phyloP scores from a whole-genome alignment of 2,329 filamentous ascomycete genomes.

The Colletotrichum sp. region DNA sequence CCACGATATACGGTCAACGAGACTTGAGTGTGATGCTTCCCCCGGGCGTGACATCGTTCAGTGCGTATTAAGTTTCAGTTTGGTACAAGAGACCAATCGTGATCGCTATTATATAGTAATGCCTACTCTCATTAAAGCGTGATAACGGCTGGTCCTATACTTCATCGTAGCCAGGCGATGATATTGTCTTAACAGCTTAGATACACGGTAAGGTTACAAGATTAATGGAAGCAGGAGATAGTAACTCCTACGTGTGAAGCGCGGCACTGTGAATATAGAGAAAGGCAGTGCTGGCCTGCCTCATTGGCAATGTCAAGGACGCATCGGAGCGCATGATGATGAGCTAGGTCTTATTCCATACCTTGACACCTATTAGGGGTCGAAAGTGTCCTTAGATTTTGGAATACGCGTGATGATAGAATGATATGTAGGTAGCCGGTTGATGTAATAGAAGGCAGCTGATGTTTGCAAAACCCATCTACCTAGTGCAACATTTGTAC shows the following conservation, averaged over 20 bases:
- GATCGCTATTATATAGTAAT: background rate
- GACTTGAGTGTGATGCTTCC: background rate
- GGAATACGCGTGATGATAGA: background rate
- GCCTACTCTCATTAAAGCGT: background rate
- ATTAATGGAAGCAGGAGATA: background rate
- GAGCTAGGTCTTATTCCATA: background rate
- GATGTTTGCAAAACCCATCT: background rate
- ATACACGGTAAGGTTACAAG: background rate
- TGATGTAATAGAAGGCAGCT: background rate
- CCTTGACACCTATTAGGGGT: too few species aligned
- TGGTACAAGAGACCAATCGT: background rate
- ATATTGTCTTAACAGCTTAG: background rate
- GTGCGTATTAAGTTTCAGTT: background rate
- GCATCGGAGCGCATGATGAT: background rate
- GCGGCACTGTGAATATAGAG: background rate
- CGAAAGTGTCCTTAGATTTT: background rate
- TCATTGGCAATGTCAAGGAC: background rate
- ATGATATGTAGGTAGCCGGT: background rate
- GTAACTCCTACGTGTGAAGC: fast-evolving
- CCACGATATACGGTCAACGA: fast-evolving
- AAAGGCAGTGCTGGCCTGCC: background rate
- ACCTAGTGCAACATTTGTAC: background rate
- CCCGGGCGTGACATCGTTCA: fast-evolving
- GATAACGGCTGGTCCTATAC: background rate
- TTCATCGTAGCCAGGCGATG: background rate